These are phyloP conservation scores for Borovskyia barvae DNA, from an alignment of 208 protist genomes.

Conservation along the genomic window DNA sequence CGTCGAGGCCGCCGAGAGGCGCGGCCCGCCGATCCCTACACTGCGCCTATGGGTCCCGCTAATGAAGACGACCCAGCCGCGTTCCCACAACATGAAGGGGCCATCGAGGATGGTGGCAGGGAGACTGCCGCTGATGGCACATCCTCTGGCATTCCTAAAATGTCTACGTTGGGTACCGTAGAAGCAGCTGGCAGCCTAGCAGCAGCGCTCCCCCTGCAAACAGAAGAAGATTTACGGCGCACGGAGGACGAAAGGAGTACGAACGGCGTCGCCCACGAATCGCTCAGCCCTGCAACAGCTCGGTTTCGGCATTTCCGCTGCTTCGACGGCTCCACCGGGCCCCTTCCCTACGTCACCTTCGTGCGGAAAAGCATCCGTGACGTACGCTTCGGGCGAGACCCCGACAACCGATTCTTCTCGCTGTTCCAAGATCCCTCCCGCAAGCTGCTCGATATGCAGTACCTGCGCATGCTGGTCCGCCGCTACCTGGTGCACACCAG, in stretches of 20 bases:
- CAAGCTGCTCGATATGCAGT: conserved; percentile 68
- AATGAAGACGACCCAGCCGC: no score
- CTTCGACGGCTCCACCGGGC: conserved; percentile 23
- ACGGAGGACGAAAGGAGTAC: no score
- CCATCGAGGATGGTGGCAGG: neutral
- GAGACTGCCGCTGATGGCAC: neutral
- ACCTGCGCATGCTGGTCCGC: conserved; percentile 76
- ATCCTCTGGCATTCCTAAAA: neutral
- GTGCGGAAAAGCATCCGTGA: conserved; percentile 57
- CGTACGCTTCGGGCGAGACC: conserved; percentile 61
- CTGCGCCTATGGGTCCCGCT: no score
- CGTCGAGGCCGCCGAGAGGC: no score
- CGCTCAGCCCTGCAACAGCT: no score
- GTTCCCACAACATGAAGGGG: no score
- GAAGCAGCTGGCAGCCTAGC: conserved; percentile 8
- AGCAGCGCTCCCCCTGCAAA: neutral
- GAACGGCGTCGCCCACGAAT: no score
- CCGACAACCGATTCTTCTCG: conserved; percentile 46
- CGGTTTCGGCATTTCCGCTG: neutral
- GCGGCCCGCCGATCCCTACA: no score
- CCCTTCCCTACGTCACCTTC: conserved; percentile 74
- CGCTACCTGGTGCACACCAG: conserved; percentile 79
- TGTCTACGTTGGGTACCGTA: neutral
- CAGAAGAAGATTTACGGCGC: neutral
- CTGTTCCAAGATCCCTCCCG: conserved; percentile 55